These are phyloP conservation scores for Auxenochlorella pyrenoidosa DNA, from an alignment of 139 green algal species.

Conservation along the genomic window DNA sequence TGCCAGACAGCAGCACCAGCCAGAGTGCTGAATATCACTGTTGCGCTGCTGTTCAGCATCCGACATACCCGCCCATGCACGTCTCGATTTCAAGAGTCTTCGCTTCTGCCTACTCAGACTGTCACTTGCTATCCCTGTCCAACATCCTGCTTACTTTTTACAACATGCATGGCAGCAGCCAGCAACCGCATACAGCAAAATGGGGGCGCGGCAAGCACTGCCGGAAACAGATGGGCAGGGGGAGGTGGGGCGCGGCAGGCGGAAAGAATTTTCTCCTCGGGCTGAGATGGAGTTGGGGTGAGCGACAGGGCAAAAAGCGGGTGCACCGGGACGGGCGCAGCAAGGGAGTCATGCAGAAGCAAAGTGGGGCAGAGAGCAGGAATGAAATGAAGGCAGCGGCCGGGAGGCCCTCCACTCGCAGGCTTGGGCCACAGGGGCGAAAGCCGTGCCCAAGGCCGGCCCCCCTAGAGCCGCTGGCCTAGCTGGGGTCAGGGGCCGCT, in stretches of 20 bases:
- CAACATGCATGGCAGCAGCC: not conserved
- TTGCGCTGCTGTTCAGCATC: no score
- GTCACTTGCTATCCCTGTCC: no score
- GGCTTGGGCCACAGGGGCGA: not conserved
- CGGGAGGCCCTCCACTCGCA: not conserved
- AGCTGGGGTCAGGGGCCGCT: no score
- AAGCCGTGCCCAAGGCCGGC: no score
- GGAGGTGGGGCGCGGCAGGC: not conserved
- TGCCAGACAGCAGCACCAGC: no score
- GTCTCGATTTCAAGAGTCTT: no score
- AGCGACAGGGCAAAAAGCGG: not conserved
- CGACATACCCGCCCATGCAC: no score
- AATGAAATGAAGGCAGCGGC: not conserved
- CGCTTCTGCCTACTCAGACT: no score
- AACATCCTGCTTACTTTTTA: not conserved
- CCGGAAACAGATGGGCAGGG: not conserved
- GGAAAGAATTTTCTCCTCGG: conserved; percentile 21
- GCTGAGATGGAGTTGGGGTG: not conserved
- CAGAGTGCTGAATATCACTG: no score
- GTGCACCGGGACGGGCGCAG: not conserved
- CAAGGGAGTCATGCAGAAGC: not conserved
- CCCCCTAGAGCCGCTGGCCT: no score
- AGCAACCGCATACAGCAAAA: not conserved
- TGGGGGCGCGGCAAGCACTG: not conserved
- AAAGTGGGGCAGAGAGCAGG: not conserved